Evolutionary conservation across 768 basidiomycete genomes (phyloP), one percentile per base, ranked within the genome.

Genomic region (Leccinum ochraceum): DNA sequence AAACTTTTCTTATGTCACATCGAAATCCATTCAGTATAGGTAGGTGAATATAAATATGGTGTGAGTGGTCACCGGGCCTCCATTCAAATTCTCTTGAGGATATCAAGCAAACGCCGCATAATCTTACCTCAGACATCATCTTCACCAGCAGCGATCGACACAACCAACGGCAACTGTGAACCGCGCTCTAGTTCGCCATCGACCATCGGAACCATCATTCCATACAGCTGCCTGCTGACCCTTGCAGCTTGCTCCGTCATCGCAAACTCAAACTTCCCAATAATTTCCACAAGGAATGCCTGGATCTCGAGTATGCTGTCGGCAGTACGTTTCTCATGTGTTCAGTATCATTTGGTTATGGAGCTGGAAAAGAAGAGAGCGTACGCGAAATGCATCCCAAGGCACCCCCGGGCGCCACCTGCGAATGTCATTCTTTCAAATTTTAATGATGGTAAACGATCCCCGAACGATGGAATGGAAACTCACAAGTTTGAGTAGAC

Each of bases 241-340:
- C 58, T 67, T 46, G 71, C 63, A 24, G 68, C 60, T 37, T 65
- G 44, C 0, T 46, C 44, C 11, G 44, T 46, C 44, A 46, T 46
- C 39, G 66, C 61, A 62, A 87, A 83, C 62, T 86, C 81, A 63
- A 87, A 85, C 63, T 81, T 77, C 37, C 77, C 70, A 44, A 87
- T 59, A n/a, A 85, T 72, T 65, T 86, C 84, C 30, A 82, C 44
- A 20, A 46, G 44, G 44, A 46, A 44, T 20, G 44, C 5, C n/a
- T n/a, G n/a, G 44, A 44, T 20, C n/a, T 44, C 44, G 9, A 44
- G 9, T 20, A 46, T 13, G 11, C 50, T 52, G 50, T 52, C 9
- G 16, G 9, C 8, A 26, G 16, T 50, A 24, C 22, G 24, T 50
- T 24, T 8, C 14, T 5, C 2, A 1, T 30, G 26, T 8, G 28